Evolutionary conservation across 345 rosid species (phyloP).

Genomic region (Eucalyptus guilfoylei): DNA sequence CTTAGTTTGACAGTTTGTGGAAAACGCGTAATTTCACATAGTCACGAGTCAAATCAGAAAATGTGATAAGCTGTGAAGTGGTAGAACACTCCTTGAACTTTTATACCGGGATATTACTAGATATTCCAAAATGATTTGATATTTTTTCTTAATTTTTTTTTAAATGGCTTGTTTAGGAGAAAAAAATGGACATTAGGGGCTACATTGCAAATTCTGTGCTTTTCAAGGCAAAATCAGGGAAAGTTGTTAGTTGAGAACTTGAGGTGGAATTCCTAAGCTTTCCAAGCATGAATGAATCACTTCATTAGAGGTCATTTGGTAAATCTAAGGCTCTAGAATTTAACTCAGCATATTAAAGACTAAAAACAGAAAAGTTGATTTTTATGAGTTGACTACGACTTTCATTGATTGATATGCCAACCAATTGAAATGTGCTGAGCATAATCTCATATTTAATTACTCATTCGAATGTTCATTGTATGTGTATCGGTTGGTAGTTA

Average conservation of each 20-base stretch:
- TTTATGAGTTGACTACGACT: neutral
- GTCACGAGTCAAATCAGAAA: neutral
- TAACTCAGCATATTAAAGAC: neutral
- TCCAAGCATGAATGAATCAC: neutral
- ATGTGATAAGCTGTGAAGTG: neutral
- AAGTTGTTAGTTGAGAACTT: neutral
- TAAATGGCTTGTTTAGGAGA: neutral
- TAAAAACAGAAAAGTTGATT: neutral
- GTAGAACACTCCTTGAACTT: neutral
- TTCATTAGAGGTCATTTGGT: neutral
- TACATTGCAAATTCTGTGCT: neutral
- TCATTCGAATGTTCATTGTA: neutral
- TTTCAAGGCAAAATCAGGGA: neutral
- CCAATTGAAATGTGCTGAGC: neutral
- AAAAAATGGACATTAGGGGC: neutral
- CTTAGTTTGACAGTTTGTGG: neutral
- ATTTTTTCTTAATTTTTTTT: neutral
- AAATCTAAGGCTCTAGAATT: neutral
- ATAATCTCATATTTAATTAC: neutral
- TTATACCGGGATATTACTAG: neutral
- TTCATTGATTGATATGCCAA: neutral
- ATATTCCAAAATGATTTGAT: neutral
- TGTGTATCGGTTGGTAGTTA: neutral
- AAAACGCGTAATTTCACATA: neutral
- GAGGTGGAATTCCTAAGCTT: neutral